These are phyloP conservation scores for Malassezia furfur DNA, from an alignment of 1,284 basidiomycete genomes.

Conservation along the genomic window DNA sequence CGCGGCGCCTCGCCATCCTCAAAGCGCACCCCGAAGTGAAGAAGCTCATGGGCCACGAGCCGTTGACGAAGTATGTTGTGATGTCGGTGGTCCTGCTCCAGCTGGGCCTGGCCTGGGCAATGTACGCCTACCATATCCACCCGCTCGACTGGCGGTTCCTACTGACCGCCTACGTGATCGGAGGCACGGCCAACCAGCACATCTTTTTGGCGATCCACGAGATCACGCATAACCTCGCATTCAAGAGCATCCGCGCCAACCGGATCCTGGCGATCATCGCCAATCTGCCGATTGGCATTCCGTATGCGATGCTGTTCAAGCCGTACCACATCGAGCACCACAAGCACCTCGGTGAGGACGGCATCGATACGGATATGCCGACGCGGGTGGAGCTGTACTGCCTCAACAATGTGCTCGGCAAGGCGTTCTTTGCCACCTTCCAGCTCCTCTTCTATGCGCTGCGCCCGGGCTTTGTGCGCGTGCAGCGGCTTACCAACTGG, in stretches of 20 bases:
- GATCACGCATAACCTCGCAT: constrained; percentile 95
- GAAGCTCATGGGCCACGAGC: constrained; percentile 89
- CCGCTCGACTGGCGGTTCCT: constrained; percentile 67
- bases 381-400: constrained; percentile 72
- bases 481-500: constrained; percentile 72
- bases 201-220: constrained; percentile 95
- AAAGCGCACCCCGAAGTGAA: constrained; percentile 88
- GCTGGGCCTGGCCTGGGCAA: constrained; percentile 56
- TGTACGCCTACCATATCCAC: constrained; percentile 44
- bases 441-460: constrained; percentile 97
- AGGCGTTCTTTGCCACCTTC: constrained; percentile 95
- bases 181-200: constrained; percentile 93
- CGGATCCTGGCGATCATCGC: constrained; percentile 79
- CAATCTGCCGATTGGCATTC: constrained; percentile 84
- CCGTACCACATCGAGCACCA: constrained; percentile 76
- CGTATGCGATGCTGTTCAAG: constrained; percentile 94
- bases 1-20: constrained; percentile 75
- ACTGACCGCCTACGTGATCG: constrained; percentile 70
- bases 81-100: constrained; percentile 69
- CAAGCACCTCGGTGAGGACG: constrained; percentile 89
- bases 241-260: constrained; percentile 71
- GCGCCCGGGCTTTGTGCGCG: constrained; percentile 83
- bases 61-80: constrained; percentile 78
- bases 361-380: constrained; percentile 87
- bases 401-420: constrained; percentile 89